Evolutionary conservation across 176 grass and related monocot species (phyloP).

Genomic region (Cymbopogon citratus): DNA sequence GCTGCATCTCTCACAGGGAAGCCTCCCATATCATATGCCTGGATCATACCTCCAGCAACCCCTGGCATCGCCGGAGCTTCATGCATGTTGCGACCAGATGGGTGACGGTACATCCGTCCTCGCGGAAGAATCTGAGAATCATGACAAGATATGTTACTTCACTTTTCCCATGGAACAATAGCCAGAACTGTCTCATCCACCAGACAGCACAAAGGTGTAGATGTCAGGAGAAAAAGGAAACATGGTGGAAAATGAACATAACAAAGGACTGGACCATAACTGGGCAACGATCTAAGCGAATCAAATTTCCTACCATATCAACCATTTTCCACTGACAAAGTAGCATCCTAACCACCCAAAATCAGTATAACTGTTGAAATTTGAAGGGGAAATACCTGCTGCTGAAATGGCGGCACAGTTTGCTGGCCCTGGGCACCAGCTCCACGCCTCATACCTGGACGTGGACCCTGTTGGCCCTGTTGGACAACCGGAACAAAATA

Average conservation of each 20-base stretch:
- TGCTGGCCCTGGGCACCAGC: constrained; percentile 59
- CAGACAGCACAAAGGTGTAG: not conserved
- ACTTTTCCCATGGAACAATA: not conserved
- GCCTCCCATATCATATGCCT: constrained; percentile 62
- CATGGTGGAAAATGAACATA: not conserved
- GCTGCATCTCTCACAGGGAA: constrained; percentile 55
- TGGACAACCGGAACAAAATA: constrained; percentile 75
- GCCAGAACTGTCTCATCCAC: not conserved
- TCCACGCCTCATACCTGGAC: constrained; percentile 71
- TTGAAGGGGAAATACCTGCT: constrained; percentile 50
- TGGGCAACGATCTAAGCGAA: not conserved
- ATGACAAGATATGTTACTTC: constrained; percentile 4
- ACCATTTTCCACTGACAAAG: not conserved
- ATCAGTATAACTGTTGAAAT: not conserved
- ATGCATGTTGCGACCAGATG: constrained; percentile 66
- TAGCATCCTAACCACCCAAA: not conserved
- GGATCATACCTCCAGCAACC: constrained; percentile 64
- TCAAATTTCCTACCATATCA: not conserved
- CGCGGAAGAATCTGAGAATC: constrained; percentile 70
- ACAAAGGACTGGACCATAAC: not conserved
- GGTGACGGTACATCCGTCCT: constrained; percentile 73
- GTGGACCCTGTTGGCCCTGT: constrained; percentile 72
- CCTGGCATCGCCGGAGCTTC: constrained; percentile 51
- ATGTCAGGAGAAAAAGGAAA: not conserved
- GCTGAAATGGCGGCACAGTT: constrained; percentile 58